phyloP scores from a whole-genome alignment of 805 yeast species.

The Schizosaccharomyces lindneri region DNA sequence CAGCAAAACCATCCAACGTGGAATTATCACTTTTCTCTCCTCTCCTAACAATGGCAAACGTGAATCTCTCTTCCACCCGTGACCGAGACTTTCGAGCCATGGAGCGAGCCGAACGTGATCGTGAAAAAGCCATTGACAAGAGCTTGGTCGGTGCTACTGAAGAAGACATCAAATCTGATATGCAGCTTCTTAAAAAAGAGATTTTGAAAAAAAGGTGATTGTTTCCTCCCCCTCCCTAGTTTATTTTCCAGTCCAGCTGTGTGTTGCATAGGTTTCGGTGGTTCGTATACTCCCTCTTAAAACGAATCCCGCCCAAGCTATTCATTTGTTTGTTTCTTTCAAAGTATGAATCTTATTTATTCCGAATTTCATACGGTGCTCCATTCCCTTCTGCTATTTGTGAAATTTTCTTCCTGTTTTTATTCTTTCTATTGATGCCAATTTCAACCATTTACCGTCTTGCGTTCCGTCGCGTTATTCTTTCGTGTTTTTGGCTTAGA shows the following conservation, averaged over 20 bases:
- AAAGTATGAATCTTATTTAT: background rate
- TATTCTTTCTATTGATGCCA: background rate
- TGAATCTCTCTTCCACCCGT: background rate
- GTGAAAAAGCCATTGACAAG: background rate
- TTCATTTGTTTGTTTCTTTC: background rate
- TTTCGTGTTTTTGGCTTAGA: too few species aligned
- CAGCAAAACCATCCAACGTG: background rate
- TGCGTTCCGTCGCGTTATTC: too few species aligned
- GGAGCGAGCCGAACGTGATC: constrained; percentile 1
- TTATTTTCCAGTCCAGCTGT: background rate
- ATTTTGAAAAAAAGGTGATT: background rate
- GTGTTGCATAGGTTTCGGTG: too few species aligned
- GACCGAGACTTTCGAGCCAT: background rate
- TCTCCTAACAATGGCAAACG: background rate
- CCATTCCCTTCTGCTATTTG: background rate
- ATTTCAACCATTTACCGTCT: background rate
- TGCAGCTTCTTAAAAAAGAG: background rate
- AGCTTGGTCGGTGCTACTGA: background rate
- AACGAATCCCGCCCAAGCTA: background rate
- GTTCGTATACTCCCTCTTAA: background rate
- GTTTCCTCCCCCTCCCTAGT: background rate
- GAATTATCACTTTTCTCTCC: background rate
- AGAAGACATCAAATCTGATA: background rate
- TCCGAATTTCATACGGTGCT: background rate
- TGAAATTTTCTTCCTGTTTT: background rate